Base-by-base conservation (phyloP, 169 alveolate species). In the Plasmodium adleri region DNA sequence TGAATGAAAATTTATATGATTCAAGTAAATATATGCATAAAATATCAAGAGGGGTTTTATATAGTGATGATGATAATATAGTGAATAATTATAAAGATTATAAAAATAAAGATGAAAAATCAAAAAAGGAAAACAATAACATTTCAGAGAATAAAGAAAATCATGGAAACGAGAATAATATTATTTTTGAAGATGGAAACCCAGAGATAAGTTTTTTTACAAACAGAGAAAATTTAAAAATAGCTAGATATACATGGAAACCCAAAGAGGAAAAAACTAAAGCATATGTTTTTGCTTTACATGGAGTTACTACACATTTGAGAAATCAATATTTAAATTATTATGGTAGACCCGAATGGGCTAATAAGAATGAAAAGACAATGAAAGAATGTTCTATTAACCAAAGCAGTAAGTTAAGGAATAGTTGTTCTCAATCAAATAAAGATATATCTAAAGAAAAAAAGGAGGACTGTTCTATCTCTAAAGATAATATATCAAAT, bases 271-370 rank as follows among this genome's bases (percentile, higher is more conserved):
- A 87, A 63, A 73, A 91, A 8, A 92, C 96, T 1, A 91, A 91
- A 88, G 96, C 93, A 8, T 60, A 70, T 58, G 59, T 93, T 15
- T 87, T 93, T 22, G 90, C 93, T 60, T 92, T 91, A 26, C 96
- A 93, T 85, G 96, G 96, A 59, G 89, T 88, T 22, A 68, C 93
- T 24, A 80, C 93, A 20, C 96, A 93, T 67, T 73, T 91, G 58
- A 91, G 94, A 26, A 93, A 88, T 58, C 95, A 93, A 52, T 93
- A 83, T 83, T 50, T 90, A 17, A 93, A 92, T 24, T 93, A 80
- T 78, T 76, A 63, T 64, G 88, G 88, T 28, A 62, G 76, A 28
- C 88, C 88, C 52, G 1, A 32, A 24, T 76, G 88, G 88, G 74
- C 52, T 32, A 70, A 73, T 45, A 50, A 58, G 45, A 60, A 20